These are phyloP conservation scores for Hydrangea macrophylla DNA, from an alignment of 148 eudicot species.

Conservation along the genomic window DNA sequence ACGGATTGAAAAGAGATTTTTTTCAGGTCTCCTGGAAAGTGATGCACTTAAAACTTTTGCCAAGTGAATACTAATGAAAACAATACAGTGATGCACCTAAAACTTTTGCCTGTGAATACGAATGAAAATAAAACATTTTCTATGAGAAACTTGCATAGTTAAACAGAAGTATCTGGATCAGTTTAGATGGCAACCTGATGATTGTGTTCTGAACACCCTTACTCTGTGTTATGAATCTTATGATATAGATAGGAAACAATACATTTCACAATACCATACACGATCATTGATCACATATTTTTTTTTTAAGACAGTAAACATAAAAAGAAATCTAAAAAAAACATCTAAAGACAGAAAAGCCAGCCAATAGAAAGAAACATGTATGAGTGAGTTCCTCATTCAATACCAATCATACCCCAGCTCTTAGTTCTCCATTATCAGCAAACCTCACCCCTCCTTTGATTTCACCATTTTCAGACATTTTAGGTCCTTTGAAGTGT, in stretches of 20 bases:
- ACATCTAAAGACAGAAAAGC: not conserved
- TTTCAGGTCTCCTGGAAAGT: too few relatives aligned
- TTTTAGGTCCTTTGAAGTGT: not conserved
- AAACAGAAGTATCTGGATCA: too few relatives aligned
- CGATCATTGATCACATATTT: not conserved
- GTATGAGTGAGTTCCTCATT: slow-evolving; percentile 10
- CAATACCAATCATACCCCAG: not conserved
- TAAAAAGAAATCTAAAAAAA: not conserved
- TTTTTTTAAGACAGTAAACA: not conserved
- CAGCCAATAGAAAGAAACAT: not conserved
- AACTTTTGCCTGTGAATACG: too few relatives aligned
- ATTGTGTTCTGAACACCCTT: not conserved
- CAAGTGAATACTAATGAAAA: too few relatives aligned
- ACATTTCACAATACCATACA: not conserved
- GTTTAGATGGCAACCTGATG: too few relatives aligned
- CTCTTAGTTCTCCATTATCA: not conserved
- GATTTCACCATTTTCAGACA: slow-evolving; percentile 12
- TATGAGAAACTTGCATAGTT: too few relatives aligned
- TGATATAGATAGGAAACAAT: not conserved
- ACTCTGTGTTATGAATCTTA: not conserved
- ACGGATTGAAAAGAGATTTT: too few relatives aligned
- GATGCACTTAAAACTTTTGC: too few relatives aligned
- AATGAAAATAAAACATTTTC: too few relatives aligned
- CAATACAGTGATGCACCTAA: too few relatives aligned
- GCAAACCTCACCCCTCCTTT: slow-evolving; percentile 12